A percentile compares a stretch with the other conserved stretches of the same genome.
phyloP scores from a whole-genome alignment of 768 basidiomycete species.

The Phlebiopsis flavidoalba region DNA sequence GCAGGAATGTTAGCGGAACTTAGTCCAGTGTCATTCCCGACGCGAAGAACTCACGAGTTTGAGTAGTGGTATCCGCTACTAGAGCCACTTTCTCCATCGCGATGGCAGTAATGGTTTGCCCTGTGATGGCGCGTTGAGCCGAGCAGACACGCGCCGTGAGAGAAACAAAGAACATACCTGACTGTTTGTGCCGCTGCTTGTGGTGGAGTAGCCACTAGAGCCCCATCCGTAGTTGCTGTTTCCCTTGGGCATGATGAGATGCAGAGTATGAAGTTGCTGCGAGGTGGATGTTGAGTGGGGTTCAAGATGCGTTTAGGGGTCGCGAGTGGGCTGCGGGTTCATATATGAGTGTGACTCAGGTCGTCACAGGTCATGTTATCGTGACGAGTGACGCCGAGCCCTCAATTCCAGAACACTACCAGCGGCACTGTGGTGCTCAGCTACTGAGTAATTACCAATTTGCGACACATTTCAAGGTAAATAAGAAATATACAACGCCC shows the following conservation, averaged over 20 bases:
- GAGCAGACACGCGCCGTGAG: background rate
- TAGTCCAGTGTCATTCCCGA: background rate
- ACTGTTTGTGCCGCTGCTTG: slow-evolving; percentile 38
- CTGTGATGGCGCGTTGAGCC: slow-evolving; percentile 23
- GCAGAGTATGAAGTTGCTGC: background rate
- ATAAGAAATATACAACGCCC: too few relatives aligned
- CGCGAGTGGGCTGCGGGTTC: background rate
- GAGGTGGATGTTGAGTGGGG: background rate
- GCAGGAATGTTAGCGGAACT: background rate
- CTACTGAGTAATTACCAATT: too few relatives aligned
- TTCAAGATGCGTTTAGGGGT: background rate
- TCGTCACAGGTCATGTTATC: background rate
- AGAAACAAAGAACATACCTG: slow-evolving; percentile 30
- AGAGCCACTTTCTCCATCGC: slow-evolving; percentile 39
- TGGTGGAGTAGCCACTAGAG: background rate
- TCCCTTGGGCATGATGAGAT: slow-evolving; percentile 2
- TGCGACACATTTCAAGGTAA: too few relatives aligned
- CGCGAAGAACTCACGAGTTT: slow-evolving; percentile 38
- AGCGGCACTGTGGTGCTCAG: too few relatives aligned
- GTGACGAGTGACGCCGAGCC: background rate
- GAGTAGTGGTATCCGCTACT: slow-evolving; percentile 56
- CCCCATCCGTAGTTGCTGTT: background rate
- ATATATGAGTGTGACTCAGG: background rate
- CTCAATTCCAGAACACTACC: too few relatives aligned
- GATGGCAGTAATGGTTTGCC: slow-evolving; percentile 61